Conservation (phyloP, 768 basidiomycete genomes). For the Sporobolomyces roseus region DNA sequence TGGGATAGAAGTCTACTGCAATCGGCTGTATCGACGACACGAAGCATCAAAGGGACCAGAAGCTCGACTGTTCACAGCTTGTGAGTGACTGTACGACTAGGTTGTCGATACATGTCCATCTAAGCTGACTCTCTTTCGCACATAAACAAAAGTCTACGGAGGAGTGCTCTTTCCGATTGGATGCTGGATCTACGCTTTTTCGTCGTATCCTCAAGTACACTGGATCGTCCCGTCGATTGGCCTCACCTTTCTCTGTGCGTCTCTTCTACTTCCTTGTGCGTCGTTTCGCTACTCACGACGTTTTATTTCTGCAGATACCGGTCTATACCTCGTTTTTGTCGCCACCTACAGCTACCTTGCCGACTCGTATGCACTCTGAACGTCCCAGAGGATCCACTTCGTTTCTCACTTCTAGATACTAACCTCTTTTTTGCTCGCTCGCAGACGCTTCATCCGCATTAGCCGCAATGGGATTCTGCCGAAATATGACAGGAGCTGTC, state of each 20-base stretch:
- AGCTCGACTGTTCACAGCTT: slow-evolving; percentile 26
- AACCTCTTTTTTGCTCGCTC: not conserved
- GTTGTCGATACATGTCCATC: not conserved
- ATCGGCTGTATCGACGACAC: slow-evolving; percentile 10
- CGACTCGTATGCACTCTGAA: slow-evolving; percentile 47
- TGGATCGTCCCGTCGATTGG: slow-evolving; percentile 50
- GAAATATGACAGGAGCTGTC: slow-evolving; percentile 49
- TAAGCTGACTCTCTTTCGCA: too few species aligned
- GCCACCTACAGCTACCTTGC: slow-evolving; percentile 38
- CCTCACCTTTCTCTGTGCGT: slow-evolving; percentile 43
- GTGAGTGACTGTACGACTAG: not conserved
- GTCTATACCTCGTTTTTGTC: slow-evolving; percentile 43
- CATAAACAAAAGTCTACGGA: slow-evolving; percentile 23
- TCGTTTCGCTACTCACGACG: not conserved
- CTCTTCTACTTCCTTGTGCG: not conserved
- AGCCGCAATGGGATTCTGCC: slow-evolving; percentile 46
- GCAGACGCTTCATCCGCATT: slow-evolving; percentile 32
- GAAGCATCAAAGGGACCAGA: slow-evolving; percentile 27
- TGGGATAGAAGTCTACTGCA: slow-evolving; percentile 18
- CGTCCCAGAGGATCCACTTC: not conserved
- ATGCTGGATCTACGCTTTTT: slow-evolving; percentile 50
- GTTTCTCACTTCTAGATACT: too few species aligned
- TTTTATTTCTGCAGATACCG: slow-evolving; percentile 8
- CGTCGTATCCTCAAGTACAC: slow-evolving; percentile 42
- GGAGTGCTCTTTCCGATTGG: slow-evolving; percentile 40